A percentile compares a stretch with the other conserved stretches of the same genome.
Conservation (phyloP, 441 rosid genomes). For the Adansonia madagascariensis region DNA sequence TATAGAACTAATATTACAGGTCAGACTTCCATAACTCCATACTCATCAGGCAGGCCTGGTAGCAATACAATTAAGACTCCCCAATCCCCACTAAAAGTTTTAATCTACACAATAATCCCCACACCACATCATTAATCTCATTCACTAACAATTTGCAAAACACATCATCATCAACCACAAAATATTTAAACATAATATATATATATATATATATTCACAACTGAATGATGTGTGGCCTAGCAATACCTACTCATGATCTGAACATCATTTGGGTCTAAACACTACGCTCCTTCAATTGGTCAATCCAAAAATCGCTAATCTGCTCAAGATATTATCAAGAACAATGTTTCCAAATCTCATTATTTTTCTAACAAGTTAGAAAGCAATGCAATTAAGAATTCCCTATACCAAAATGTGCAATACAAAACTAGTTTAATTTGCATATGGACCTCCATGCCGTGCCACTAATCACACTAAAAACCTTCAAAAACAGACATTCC, state of each 20-base stretch:
- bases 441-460: neutral
- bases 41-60: neutral
- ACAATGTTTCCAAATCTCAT: neutral
- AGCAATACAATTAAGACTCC: neutral
- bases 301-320: neutral
- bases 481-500: neutral
- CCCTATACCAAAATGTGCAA: neutral
- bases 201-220: neutral
- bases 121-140: neutral
- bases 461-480: neutral
- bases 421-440: neutral
- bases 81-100: neutral
- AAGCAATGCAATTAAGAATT: neutral
- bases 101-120: neutral
- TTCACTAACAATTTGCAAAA: neutral
- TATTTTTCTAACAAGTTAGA: neutral
- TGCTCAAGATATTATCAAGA: neutral
- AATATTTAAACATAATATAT: neutral
- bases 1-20: neutral
- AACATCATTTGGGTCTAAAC: neutral
- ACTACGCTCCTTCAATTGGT: neutral
- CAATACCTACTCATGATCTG: neutral
- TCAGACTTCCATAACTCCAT: neutral
- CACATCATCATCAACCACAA: neutral
- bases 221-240: neutral